Evolutionary conservation across 1,284 basidiomycete genomes (phyloP), one percentile per base, ranked within the genome.

Genomic region (Caloboletus inedulis): DNA sequence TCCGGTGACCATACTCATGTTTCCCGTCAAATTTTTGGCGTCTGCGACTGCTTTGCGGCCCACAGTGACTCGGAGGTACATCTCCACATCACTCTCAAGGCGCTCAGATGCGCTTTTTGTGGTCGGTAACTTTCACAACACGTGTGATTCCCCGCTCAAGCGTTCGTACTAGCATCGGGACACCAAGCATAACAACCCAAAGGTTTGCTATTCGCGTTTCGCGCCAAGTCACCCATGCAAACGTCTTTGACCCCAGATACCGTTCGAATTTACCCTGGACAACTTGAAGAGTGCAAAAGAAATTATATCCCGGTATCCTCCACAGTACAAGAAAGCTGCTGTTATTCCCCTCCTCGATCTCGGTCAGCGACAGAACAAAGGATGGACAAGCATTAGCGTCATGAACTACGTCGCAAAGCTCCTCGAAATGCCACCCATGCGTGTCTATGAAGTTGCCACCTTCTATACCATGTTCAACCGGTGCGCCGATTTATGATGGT

Each of bases 391-490:
- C 68, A 96, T 99, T 63, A 92, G 89, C 64, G 94, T 96, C 57
- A 99, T 99, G 96, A 98, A 99, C 76, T 92, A 94, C 64, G 89
- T 99, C 43, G 96, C 96, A 2, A 85, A 88, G 58, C 74, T 96
- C 35, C 80, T 99, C 49, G 93, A 92, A 66, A 92, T 99, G 86
- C 92, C 91, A 8, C 91, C 93, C 50, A 99, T 99, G 97, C 87
- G 96, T 18, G 97, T 99, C 7, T 99, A 99, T 72, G 97, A 99
- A 75, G 97, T 99, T 47, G 96, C 97, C 13, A 97, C 94, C 12
- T 99, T 99, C 77, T 99, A 99, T 74, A 99, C 96, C 61, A 98
- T 99, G 96, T 98, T 94, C 79, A 97, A 96, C 77, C 83, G 92
- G 89, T 89, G 54, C 64, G 79, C 53, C 16, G 42, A 50, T 51